Base-by-base conservation (phyloP, 2,329 filamentous ascomycete genomes). In the Fusarium albidum region DNA sequence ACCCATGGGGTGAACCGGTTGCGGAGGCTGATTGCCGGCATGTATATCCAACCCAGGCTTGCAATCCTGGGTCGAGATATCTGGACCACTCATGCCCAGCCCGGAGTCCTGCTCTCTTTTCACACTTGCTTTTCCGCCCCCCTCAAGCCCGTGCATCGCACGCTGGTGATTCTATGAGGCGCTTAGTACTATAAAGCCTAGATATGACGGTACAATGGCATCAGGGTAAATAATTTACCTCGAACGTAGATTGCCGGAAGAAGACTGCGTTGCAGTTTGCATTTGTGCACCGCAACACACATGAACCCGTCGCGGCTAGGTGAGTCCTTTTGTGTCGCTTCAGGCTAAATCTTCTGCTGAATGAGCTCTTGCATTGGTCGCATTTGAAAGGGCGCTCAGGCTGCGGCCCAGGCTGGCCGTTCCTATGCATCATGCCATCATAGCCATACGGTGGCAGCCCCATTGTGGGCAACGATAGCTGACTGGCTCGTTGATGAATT, bases 231-330 rank as follows among this genome's bases (percentile, higher is more conserved):
- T 21, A 21, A 21, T 7, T 4, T 78, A 98, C 95, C 90, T 98
- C 98, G 26, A 99, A 79, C 9, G 95, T 95, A 74, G 98, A 95
- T 72, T 98, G 98, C 54, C 95, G 83, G 4, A 93, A 97, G 69
- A 99, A 99, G 71, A 91, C 95, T 83, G 98, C 98, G 57, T 96
- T 92, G 71, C 95, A 99, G 68, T n/a, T n/a, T n/a, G n/a, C n/a
- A n/a, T n/a, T n/a, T n/a, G n/a, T n/a, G n/a, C n/a, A n/a, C n/a
- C n/a, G n/a, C n/a, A 89, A 89, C 7, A 80, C 85, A 72, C 95
- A 99, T 0, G 93, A 93, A 72, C 94, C 98, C 0, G 95, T 99
- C 33, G 98, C 91, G 0, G 92, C 91, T 52, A 98, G 76, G 73
- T 99, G 95, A 53, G 98, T 98, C 42, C 92, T 81, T 79, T 96